Base-by-base conservation (phyloP, 2,329 filamentous ascomycete genomes). In the Conoideocrella luteorostrata region DNA sequence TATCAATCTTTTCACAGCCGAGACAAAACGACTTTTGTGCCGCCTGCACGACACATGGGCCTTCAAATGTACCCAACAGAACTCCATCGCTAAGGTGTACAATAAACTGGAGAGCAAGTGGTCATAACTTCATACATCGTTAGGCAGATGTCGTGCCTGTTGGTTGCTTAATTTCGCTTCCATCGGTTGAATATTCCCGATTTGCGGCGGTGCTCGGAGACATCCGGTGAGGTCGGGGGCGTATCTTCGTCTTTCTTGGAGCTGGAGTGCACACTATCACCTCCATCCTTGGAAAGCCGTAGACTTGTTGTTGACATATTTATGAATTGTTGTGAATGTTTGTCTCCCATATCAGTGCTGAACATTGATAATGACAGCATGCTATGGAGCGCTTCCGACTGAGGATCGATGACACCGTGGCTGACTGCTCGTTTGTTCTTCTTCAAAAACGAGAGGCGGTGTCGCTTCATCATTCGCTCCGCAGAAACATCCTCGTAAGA, bases 401-500 rank as follows among this genome's bases (percentile, higher is more conserved):
- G 59, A 1, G 61, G 61, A 9, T 60, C 60, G 50, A 75, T 68
- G 47, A 63, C 61, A 41, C 72, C 72, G 45, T 74, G 65, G 52
- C 62, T 71, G 45, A 72, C 61, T 15, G 70, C 72, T 26, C 65
- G 66, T 52, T 67, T 70, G 54, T 70, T 64, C 54, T 70, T 73
- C 50, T 61, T 56, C 33, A 76, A 56, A 50, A 77, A 69, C 3
- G 69, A 69, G 21, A 66, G 68, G 35, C 67, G 67, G 32, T 70
- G 66, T 35, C 72, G 66, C 28, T 63, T 58, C 33, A 71, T 53
- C 24, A 66, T 64, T 39, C 62, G 64, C 20, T 62, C 59, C 1
- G 70, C 60, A 42, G 70, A 65, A 35, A 78, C 61, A 49, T 81
- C 76, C 42, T 74, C 70, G 43, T 74, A 69, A 30, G 70, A 71